Conservation (phyloP, 108 stramenopile genomes). For the Chaetoceros muelleri region DNA sequence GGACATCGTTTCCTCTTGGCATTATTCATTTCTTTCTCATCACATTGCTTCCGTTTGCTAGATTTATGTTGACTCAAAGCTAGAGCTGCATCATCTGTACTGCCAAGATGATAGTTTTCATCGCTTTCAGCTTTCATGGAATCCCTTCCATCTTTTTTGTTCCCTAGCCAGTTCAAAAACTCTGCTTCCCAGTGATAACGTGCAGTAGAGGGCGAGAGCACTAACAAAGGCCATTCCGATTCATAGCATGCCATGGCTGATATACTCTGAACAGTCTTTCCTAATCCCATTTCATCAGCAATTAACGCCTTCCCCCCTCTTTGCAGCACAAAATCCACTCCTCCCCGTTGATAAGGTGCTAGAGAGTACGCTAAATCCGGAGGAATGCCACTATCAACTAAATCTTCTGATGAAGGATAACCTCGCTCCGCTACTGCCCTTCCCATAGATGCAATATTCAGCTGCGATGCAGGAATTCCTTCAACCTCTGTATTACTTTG, state of each 20-base stretch:
- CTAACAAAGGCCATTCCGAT: slow-evolving; percentile 87
- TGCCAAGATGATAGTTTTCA: slow-evolving; percentile 5
- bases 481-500: slow-evolving; percentile 21
- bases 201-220: slow-evolving; percentile 84
- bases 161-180: slow-evolving; percentile 78
- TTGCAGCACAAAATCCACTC: slow-evolving; percentile 75
- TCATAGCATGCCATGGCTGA: slow-evolving; percentile 71
- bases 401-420: slow-evolving; percentile 31
- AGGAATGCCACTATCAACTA: slow-evolving; percentile 49
- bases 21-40: not conserved
- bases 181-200: slow-evolving; percentile 93
- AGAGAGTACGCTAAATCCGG: slow-evolving; percentile 39
- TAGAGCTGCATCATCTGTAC: not conserved
- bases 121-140: slow-evolving; percentile 6
- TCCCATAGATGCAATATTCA: slow-evolving; percentile 63
- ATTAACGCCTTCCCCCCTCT: slow-evolving; percentile 80
- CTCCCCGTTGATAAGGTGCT: slow-evolving; percentile 78
- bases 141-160: slow-evolving; percentile 12
- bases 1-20: not conserved
- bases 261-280: slow-evolving; percentile 89
- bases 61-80: not conserved
- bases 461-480: slow-evolving; percentile 49
- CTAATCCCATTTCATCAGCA: slow-evolving; percentile 64
- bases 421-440: slow-evolving; percentile 48
- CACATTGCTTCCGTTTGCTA: slow-evolving; percentile 7